Evolutionary conservation across 176 grass and related monocot genomes (phyloP).

Genomic region (Zoysia pacifica): DNA sequence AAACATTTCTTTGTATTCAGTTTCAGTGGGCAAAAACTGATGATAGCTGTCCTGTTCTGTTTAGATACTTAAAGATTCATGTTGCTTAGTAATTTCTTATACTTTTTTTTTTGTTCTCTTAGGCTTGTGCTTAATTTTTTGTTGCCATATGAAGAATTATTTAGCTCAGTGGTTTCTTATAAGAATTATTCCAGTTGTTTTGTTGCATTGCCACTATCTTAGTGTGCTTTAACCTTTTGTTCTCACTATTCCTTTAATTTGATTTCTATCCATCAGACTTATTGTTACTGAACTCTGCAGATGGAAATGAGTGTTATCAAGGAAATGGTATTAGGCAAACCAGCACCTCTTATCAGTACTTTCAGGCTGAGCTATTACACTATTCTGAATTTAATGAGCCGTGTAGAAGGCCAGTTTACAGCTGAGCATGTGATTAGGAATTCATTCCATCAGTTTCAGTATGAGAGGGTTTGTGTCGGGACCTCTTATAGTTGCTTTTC

Average conservation of each 20-base stretch:
- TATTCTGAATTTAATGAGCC: slow-evolving; percentile 97
- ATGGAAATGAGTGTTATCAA: slow-evolving; percentile 99
- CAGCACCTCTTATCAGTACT: slow-evolving; percentile 93
- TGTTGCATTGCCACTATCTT: background rate
- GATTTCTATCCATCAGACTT: slow-evolving; percentile 5
- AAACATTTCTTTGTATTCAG: slow-evolving; percentile 8
- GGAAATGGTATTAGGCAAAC: slow-evolving; percentile 98
- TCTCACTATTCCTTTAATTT: slow-evolving; percentile 8
- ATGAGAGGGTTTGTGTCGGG: slow-evolving; percentile 75
- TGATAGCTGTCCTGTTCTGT: slow-evolving; percentile 5
- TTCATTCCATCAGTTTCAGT: slow-evolving; percentile 99
- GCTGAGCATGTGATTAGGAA: slow-evolving; percentile 96
- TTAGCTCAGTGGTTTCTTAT: slow-evolving; percentile 32
- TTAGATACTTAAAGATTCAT: slow-evolving; percentile 7
- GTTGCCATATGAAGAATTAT: slow-evolving; percentile 21
- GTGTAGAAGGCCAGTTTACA: slow-evolving; percentile 95
- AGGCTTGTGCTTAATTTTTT: slow-evolving; percentile 20
- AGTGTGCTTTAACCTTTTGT: slow-evolving; percentile 1
- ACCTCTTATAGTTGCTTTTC: slow-evolving; percentile 33
- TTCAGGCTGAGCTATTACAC: slow-evolving; percentile 97
- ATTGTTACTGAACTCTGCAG: slow-evolving; percentile 53
- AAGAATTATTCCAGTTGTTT: slow-evolving; percentile 15
- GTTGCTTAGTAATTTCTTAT: slow-evolving; percentile 8
- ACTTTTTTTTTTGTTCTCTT: background rate
- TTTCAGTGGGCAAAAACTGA: slow-evolving; percentile 18